Percentiles rank a stretch among this genome's conserved stretches.
Conservation (phyloP, 805 yeast genomes). For the Ogataea nitratoaversa region DNA sequence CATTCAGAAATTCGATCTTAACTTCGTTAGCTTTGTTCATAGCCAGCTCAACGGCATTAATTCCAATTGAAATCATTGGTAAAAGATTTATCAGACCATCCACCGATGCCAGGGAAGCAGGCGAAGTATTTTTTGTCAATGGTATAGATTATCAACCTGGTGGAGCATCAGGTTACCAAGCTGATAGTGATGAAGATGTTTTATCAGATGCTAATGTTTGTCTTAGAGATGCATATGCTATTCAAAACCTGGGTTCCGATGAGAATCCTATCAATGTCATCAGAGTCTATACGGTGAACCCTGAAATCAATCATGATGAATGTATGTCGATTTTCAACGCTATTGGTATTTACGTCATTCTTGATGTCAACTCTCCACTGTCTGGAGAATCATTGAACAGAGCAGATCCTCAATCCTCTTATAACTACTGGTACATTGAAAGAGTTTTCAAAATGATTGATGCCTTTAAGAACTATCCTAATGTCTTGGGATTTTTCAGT, state of each 20-base stretch:
- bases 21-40: conserved; percentile 7
- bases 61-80: conserved; percentile 54
- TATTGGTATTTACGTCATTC: conserved; percentile 84
- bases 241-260: conserved; percentile 64
- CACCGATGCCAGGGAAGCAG: conserved; percentile 29
- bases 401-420: conserved; percentile 63
- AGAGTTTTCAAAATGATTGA: conserved; percentile 83
- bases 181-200: conserved; percentile 48
- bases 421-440: conserved; percentile 63
- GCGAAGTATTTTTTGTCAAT: conserved; percentile 68
- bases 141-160: conserved; percentile 95
- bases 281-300: conserved; percentile 78
- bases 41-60: conserved; percentile 36
- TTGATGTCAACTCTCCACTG: conserved; percentile 81
- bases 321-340: conserved; percentile 87
- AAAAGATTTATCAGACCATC: conserved; percentile 58
- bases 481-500: conserved; percentile 81
- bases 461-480: conserved; percentile 79
- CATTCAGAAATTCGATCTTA: conserved; percentile 6
- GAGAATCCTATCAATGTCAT: conserved; percentile 57
- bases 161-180: conserved; percentile 65
- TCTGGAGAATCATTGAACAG: conserved; percentile 67
- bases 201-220: conserved; percentile 67
- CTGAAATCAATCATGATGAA: conserved; percentile 81
- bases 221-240: conserved; percentile 72